Evolutionary conservation across 257 asterid species (phyloP).

Genomic region (Fraxinus americana): DNA sequence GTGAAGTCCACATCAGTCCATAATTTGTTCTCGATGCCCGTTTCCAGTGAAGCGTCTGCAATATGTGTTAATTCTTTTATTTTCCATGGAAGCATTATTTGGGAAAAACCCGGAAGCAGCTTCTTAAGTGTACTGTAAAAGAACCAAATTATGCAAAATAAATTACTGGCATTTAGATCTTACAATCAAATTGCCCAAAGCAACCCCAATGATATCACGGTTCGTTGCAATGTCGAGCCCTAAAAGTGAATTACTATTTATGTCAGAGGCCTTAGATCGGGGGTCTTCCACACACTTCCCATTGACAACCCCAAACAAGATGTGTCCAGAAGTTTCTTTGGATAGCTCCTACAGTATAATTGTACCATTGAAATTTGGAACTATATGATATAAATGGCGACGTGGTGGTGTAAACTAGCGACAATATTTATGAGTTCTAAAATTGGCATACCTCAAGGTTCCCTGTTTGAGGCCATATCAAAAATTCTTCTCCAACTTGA

Average conservation of each 20-base stretch:
- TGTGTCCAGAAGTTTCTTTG: slow-evolving; percentile 77
- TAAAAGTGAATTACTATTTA: slow-evolving; percentile 70
- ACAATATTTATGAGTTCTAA: slow-evolving; percentile 3
- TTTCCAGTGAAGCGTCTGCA: slow-evolving; percentile 98
- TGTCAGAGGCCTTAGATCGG: slow-evolving; percentile 86
- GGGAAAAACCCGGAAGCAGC: background rate
- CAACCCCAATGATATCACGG: slow-evolving; percentile 85
- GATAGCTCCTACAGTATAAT: slow-evolving; percentile 66
- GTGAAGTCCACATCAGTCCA: slow-evolving; percentile 92
- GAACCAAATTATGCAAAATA: slow-evolving; percentile 1
- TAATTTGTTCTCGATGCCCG: slow-evolving; percentile 77
- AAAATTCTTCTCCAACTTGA: slow-evolving; percentile 97
- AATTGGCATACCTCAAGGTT: slow-evolving; percentile 78
- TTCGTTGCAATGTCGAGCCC: slow-evolving; percentile 89
- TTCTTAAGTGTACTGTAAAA: background rate
- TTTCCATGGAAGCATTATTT: slow-evolving; percentile 7
- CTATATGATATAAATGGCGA: background rate
- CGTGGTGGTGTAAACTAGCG: background rate
- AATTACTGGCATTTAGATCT: slow-evolving; percentile 30
- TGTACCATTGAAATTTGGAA: slow-evolving; percentile 17
- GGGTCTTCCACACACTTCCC: slow-evolving; percentile 96
- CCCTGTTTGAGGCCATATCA: slow-evolving; percentile 93
- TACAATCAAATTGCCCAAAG: slow-evolving; percentile 93
- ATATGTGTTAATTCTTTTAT: slow-evolving; percentile 20
- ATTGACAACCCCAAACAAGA: slow-evolving; percentile 78